Evolutionary conservation across 2,329 filamentous ascomycete genomes (phyloP), one percentile per base, ranked within the genome.

Genomic region (Fonsecaea multimorphosa): DNA sequence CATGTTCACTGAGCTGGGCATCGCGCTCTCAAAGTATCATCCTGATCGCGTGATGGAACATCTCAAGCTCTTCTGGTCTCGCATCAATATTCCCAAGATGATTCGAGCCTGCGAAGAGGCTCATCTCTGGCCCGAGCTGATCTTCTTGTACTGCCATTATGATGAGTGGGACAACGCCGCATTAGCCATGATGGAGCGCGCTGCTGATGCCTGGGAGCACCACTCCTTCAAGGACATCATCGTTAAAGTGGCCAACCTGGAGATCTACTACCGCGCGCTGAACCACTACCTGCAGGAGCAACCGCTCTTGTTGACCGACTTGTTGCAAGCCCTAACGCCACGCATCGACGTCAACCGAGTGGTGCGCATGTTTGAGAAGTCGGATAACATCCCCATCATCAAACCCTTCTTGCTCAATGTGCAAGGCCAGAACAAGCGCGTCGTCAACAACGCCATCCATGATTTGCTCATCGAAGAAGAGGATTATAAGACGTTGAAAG

Each of bases 151-250:
- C 84, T 92, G 92, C 78, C 95, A 99, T 81, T 98, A 97, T 75
- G 96, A 99, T 72, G 96, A 99, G 77, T 97, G 91, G 79, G 96
- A 99, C 80, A 98, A 99, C 75, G 95, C 95, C 52, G 93, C 93
- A 55, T 86, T 99, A 61, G 92, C 95, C 19, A 97, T 99, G 83
- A 99, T 99, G 87, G 95, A 99, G 83, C 92, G 93, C 72, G 91
- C 95, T 12, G 90, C 96, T 71, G 96, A 98, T 83, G 93, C 95
- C 1, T 99, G 95, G 95, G 96, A 99, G 79, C 95, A 99, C 81
- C 93, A 97, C 78, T 95, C 96, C 56, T 99, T 99, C 89, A 99
- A 99, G 85, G 96, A 99, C 77, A 98, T 96, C 58, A 86, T 97
- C 64, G 89, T 97, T 81, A 99, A 99, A 86, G 94, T 97, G 71